phyloP scores from a whole-genome alignment of 805 yeast genomes.

The Saccharomycopsis sp. region DNA sequence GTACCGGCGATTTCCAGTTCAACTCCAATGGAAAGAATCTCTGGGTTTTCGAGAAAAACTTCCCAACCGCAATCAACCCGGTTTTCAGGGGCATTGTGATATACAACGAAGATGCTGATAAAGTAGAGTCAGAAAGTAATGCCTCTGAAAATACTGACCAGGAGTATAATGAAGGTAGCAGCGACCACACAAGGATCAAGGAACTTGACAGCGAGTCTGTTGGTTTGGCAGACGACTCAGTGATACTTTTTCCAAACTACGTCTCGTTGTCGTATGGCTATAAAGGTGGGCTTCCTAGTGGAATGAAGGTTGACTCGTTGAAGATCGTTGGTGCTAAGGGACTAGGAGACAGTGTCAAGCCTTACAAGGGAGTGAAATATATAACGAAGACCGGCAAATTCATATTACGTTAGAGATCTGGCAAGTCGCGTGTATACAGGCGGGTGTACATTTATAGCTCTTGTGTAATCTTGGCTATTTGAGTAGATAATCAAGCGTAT shows the following conservation, averaged over 20 bases:
- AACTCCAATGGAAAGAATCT: slow-evolving; percentile 46
- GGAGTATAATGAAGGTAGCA: slow-evolving; percentile 22
- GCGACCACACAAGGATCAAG: slow-evolving; percentile 8
- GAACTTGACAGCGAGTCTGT: slow-evolving; percentile 6
- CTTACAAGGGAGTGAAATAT: slow-evolving; percentile 89
- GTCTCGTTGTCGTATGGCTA: slow-evolving; percentile 47
- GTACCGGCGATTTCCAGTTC: slow-evolving; percentile 70
- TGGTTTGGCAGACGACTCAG: not conserved
- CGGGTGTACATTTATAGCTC: too few species aligned
- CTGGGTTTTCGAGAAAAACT: slow-evolving; percentile 60
- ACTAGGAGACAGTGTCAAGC: slow-evolving; percentile 53
- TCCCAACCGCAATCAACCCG: slow-evolving; percentile 61
- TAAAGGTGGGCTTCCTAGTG: slow-evolving; percentile 71
- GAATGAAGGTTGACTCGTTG: slow-evolving; percentile 60
- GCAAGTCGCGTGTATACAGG: too few species aligned
- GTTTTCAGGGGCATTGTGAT: slow-evolving; percentile 54
- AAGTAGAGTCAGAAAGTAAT: slow-evolving; percentile 12
- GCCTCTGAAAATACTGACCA: not conserved
- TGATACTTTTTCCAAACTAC: slow-evolving; percentile 34
- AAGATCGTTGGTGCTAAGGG: slow-evolving; percentile 54
- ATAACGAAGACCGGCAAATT: slow-evolving; percentile 57
- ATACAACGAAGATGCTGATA: slow-evolving; percentile 9
- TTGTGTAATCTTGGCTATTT: too few species aligned
- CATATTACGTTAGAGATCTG: slow-evolving; percentile 33
- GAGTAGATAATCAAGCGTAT: too few species aligned